A percentile compares a stretch with the other conserved stretches of the same genome.
phyloP scores from a whole-genome alignment of 208 protist species.

The Trichomonas tenax region DNA sequence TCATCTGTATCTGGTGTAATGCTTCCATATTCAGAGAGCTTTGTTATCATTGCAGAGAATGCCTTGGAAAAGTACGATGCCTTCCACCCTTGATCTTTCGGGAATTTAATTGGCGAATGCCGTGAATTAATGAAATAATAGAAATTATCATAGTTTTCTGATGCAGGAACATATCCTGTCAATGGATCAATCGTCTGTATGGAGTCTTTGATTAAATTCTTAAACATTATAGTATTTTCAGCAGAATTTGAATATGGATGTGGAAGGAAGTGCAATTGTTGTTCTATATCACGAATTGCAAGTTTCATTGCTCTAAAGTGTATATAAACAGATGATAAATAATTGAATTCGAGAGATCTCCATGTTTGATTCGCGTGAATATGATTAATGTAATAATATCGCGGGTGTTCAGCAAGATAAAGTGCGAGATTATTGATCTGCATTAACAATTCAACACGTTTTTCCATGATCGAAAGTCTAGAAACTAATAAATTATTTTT shows the following conservation, averaged over 20 bases:
- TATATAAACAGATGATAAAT: not conserved
- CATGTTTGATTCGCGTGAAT: not conserved
- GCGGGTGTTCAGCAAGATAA: not conserved
- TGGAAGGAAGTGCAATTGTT: not conserved
- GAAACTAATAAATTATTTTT: not conserved
- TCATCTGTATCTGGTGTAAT: not conserved
- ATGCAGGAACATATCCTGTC: not conserved
- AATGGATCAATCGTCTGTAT: not conserved
- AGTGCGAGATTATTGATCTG: not conserved
- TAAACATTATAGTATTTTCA: not conserved
- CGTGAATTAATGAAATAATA: not conserved
- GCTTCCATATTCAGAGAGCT: not conserved
- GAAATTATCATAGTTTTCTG: not conserved
- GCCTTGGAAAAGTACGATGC: not conserved
- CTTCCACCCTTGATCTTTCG: not conserved
- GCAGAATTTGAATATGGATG: not conserved
- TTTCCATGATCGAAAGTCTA: not conserved
- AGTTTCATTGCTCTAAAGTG: not conserved
- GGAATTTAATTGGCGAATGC: not conserved
- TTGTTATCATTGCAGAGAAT: not conserved
- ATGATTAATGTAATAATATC: not conserved
- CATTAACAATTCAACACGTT: not conserved
- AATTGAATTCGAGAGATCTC: not conserved
- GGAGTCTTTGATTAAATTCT: not conserved
- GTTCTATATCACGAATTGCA: not conserved